Evolutionary conservation across 129 eudicot genomes (phyloP).

Genomic region (Rutidosis leptorrhynchoides): DNA sequence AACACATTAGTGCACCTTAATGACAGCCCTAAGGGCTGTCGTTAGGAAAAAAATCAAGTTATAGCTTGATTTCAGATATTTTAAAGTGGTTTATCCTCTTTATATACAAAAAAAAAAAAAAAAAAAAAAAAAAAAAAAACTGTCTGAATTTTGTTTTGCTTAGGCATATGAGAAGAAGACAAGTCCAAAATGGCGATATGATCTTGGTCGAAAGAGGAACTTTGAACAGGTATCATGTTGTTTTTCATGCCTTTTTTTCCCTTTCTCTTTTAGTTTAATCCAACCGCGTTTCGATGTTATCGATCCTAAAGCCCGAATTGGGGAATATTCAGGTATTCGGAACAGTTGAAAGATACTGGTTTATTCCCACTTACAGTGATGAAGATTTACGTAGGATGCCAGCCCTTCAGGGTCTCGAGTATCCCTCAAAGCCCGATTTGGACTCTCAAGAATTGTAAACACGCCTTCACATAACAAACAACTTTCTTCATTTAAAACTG

Average conservation of each 20-base stretch:
- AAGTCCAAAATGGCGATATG: slow-evolving; percentile 88
- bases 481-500: slow-evolving; percentile 22
- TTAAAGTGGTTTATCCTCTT: not conserved
- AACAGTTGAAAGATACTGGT: slow-evolving; percentile 64
- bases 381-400: slow-evolving; percentile 84
- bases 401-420: slow-evolving; percentile 88
- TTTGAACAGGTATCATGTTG: slow-evolving; percentile 68
- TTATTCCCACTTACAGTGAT: slow-evolving; percentile 76
- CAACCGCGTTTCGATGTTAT: not conserved
- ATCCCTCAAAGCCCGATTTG: slow-evolving; percentile 84
- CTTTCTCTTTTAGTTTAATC: not conserved
- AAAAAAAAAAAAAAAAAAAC: too few species aligned
- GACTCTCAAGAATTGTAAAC: slow-evolving; percentile 65
- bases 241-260: not conserved
- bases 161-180: slow-evolving; percentile 96
- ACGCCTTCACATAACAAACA: not conserved
- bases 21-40: too few species aligned
- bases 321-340: slow-evolving; percentile 67
- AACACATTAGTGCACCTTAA: too few species aligned
- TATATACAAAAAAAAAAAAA: not conserved
- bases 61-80: not conserved
- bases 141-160: slow-evolving; percentile 8
- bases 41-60: not conserved
- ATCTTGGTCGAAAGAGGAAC: slow-evolving; percentile 87
- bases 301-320: not conserved